Evolutionary conservation across 2,329 filamentous ascomycete species (phyloP).

Genomic region (Botryosphaeria dothidea): DNA sequence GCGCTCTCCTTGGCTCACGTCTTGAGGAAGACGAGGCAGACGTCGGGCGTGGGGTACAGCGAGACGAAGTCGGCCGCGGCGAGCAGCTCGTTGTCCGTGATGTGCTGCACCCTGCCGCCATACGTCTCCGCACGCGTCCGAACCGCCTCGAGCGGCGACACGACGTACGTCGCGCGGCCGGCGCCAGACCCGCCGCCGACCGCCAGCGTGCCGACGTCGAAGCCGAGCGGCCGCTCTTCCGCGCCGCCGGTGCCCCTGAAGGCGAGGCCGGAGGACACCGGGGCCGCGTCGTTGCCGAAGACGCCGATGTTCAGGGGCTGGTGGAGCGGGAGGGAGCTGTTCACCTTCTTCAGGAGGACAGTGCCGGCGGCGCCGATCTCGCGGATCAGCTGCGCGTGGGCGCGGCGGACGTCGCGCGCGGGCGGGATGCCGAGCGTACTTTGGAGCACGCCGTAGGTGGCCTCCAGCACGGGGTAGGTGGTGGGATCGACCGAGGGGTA

Average conservation of each 20-base stretch:
- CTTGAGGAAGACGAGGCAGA: constrained; percentile 62
- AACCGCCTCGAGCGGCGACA: constrained; percentile 45
- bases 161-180: constrained; percentile 38
- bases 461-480: constrained; percentile 26
- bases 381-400: constrained; percentile 40
- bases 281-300: constrained; percentile 51
- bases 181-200: constrained; percentile 43
- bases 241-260: too few relatives aligned
- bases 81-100: not conserved
- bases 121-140: constrained; percentile 24
- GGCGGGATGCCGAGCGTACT: constrained; percentile 21
- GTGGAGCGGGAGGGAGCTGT: constrained; percentile 53
- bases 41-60: constrained; percentile 40
- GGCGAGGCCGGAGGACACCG: constrained; percentile 49
- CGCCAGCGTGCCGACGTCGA: constrained; percentile 45
- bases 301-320: constrained; percentile 50
- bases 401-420: constrained; percentile 31
- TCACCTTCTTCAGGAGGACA: constrained; percentile 52
- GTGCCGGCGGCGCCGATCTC: constrained; percentile 43
- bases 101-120: not conserved
- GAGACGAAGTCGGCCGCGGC: constrained; percentile 21
- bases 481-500: constrained; percentile 39
- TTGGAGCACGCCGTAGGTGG: constrained; percentile 26
- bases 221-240: constrained; percentile 22
- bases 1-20: constrained; percentile 48